Evolutionary conservation across 2,329 filamentous ascomycete species (phyloP).

Genomic region (Colletotrichum zoysiae): DNA sequence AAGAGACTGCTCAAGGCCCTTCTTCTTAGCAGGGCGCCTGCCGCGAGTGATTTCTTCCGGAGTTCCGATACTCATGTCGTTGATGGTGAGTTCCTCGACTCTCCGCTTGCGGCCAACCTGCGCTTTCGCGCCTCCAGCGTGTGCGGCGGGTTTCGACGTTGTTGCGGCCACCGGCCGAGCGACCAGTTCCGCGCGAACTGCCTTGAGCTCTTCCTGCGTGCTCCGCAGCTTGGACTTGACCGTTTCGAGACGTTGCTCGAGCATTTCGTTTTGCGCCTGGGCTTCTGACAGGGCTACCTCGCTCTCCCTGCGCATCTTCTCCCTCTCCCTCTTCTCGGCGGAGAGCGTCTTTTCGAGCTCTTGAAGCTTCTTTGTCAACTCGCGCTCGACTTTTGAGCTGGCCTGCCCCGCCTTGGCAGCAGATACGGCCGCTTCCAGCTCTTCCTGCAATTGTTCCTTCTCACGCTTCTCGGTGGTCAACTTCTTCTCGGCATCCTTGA

Average conservation of each 20-base stretch:
- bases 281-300: slow-evolving; percentile 71
- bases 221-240: slow-evolving; percentile 77
- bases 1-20: slow-evolving; percentile 67
- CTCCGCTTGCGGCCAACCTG: slow-evolving; percentile 60
- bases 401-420: slow-evolving; percentile 73
- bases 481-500: slow-evolving; percentile 54
- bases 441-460: slow-evolving; percentile 33
- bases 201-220: slow-evolving; percentile 80
- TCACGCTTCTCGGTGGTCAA: slow-evolving; percentile 48
- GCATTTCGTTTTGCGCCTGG: slow-evolving; percentile 70
- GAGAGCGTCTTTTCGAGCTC: slow-evolving; percentile 53
- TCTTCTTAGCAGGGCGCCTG: slow-evolving; percentile 66
- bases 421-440: slow-evolving; percentile 65
- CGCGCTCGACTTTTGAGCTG: slow-evolving; percentile 58
- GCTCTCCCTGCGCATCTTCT: slow-evolving; percentile 59
- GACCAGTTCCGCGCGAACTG: slow-evolving; percentile 58
- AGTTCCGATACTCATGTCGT: slow-evolving; percentile 62
- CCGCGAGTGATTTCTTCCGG: slow-evolving; percentile 57
- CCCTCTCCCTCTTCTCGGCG: slow-evolving; percentile 59
- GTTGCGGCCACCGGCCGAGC: slow-evolving; percentile 27
- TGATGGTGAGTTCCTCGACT: slow-evolving; percentile 58
- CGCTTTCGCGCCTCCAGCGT: slow-evolving; percentile 37
- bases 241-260: slow-evolving; percentile 78
- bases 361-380: slow-evolving; percentile 53
- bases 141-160: slow-evolving; percentile 42